Evolutionary conservation across 306 rosid species (phyloP).

Genomic region (Echinosophora koreensis): DNA sequence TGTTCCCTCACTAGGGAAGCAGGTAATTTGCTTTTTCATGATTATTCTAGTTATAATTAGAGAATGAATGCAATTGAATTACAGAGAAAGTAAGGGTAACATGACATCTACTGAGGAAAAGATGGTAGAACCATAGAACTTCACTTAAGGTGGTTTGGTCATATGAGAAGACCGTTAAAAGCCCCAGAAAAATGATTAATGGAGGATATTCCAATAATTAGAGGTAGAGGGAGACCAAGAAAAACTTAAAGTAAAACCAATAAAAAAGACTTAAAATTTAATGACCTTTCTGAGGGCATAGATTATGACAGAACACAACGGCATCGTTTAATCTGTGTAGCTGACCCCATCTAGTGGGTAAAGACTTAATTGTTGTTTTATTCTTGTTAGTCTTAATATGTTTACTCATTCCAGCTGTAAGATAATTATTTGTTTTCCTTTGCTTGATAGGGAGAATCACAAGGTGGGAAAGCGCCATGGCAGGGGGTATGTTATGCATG

Average conservation of each 20-base stretch:
- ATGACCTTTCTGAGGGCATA: no score
- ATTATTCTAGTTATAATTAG: not conserved
- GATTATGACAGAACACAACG: not conserved
- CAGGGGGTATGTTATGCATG: conserved; percentile 71
- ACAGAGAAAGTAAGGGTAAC: not conserved
- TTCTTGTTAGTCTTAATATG: not conserved
- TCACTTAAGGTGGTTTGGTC: not conserved
- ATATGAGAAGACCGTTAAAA: not conserved
- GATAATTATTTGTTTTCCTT: not conserved
- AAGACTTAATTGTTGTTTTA: not conserved
- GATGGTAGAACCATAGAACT: not conserved
- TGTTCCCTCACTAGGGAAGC: conserved; percentile 87
- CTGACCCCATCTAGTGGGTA: not conserved
- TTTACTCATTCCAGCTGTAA: not conserved
- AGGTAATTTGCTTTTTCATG: conserved; percentile 52
- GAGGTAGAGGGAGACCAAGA: not conserved
- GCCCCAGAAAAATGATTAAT: not conserved
- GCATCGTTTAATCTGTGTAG: not conserved
- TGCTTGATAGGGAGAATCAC: conserved; percentile 67
- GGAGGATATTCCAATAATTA: no score
- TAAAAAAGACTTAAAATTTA: no score
- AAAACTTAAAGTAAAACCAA: not conserved
- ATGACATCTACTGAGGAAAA: not conserved
- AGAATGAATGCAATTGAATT: not conserved
- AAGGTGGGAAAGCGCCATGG: conserved; percentile 72